Evolutionary conservation across 1,139 yeast genomes (phyloP).

Genomic region (Geotrichum siamense): DNA sequence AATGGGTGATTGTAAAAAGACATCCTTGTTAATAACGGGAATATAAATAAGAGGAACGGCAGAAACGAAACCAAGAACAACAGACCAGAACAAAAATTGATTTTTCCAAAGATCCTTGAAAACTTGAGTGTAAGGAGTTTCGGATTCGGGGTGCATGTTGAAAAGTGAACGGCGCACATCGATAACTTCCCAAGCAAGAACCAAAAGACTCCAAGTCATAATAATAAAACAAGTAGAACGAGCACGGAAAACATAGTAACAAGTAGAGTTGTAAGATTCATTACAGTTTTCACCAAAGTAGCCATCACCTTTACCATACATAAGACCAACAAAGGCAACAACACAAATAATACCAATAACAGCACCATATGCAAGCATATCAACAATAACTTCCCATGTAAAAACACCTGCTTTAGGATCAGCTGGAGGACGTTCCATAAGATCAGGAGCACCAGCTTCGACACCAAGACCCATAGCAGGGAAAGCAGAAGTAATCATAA

Average conservation of each 20-base stretch:
- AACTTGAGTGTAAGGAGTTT: conserved; percentile 53
- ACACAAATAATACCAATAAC: conserved; percentile 71
- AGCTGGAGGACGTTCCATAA: conserved; percentile 59
- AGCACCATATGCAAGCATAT: conserved; percentile 68
- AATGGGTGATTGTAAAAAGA: conserved; percentile 68
- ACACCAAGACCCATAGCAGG: conserved; percentile 87
- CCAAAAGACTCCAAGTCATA: conserved; percentile 85
- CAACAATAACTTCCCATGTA: conserved; percentile 62
- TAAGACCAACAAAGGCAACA: conserved; percentile 56
- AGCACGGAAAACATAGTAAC: conserved; percentile 65
- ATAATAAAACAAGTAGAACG: conserved; percentile 77
- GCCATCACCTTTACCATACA: conserved; percentile 58
- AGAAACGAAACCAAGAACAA: conserved; percentile 59
- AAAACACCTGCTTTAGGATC: conserved; percentile 53
- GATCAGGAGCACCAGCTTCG: conserved; percentile 59
- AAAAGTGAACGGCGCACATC: conserved; percentile 71
- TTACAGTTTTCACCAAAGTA: conserved; percentile 64
- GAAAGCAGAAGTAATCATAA: conserved; percentile 71
- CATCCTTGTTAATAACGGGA: conserved; percentile 75
- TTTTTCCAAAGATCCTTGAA: conserved; percentile 63
- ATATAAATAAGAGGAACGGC: conserved; percentile 82
- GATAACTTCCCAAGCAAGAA: conserved; percentile 86
- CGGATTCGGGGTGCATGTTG: conserved; percentile 63
- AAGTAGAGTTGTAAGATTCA: conserved; percentile 39
- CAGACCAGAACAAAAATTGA: conserved; percentile 78